These are phyloP conservation scores for Penicillium mononematosum DNA, from an alignment of 495 filamentous ascomycete species.

Conservation along the genomic window DNA sequence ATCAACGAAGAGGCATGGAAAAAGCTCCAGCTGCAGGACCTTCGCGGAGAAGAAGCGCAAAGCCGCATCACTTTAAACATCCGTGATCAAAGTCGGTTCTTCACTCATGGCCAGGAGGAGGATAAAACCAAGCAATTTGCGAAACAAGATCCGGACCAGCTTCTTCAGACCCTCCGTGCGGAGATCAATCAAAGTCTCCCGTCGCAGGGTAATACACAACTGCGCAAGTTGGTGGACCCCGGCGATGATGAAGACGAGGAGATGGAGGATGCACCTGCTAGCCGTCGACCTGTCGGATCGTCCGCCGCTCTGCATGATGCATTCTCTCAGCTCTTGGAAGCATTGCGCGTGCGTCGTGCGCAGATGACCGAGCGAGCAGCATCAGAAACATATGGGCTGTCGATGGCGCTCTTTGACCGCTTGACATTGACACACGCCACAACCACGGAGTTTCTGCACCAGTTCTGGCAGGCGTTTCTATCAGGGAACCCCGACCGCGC, in stretches of 20 bases:
- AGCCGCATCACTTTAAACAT: slow-evolving; percentile 80
- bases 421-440: slow-evolving; percentile 86
- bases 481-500: slow-evolving; percentile 79
- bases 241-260: slow-evolving; percentile 58
- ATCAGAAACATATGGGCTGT: slow-evolving; percentile 60
- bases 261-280: slow-evolving; percentile 47
- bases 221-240: slow-evolving; percentile 52
- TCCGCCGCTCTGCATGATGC: slow-evolving; percentile 37
- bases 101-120: slow-evolving; percentile 58
- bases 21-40: slow-evolving; percentile 75
- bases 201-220: slow-evolving; percentile 56
- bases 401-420: slow-evolving; percentile 63
- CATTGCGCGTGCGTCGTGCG: slow-evolving; percentile 43
- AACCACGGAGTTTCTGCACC: slow-evolving; percentile 88
- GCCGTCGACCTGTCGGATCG: slow-evolving; percentile 35
- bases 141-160: slow-evolving; percentile 64
- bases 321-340: slow-evolving; percentile 44
- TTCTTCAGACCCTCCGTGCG: slow-evolving; percentile 60
- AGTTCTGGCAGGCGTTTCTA: slow-evolving; percentile 89
- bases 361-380: slow-evolving; percentile 33
- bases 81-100: slow-evolving; percentile 78
- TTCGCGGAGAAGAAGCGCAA: slow-evolving; percentile 70
- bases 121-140: slow-evolving; percentile 59
- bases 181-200: slow-evolving; percentile 54
- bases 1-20: slow-evolving; percentile 74